These are phyloP conservation scores for Aspergillus coremiiformis DNA, from an alignment of 495 filamentous ascomycete genomes.

Conservation along the genomic window DNA sequence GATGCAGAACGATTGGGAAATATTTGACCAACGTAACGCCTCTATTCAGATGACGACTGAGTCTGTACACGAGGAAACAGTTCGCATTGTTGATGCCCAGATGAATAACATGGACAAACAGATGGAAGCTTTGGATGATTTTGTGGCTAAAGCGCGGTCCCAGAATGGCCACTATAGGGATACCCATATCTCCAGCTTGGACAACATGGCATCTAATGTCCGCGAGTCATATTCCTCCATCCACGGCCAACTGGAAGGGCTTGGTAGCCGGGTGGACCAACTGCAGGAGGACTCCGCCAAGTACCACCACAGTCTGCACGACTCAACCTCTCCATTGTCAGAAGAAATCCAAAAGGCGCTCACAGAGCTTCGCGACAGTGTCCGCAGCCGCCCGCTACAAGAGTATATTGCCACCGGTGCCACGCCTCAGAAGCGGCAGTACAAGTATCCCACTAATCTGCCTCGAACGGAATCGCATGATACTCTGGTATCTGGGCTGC, in stretches of 20 bases:
- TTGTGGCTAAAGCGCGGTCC: constrained; percentile 73
- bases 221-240: constrained; percentile 64
- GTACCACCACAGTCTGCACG: constrained; percentile 45
- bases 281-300: constrained; percentile 56
- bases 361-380: constrained; percentile 53
- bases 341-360: constrained; percentile 61
- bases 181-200: constrained; percentile 54
- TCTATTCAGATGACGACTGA: constrained; percentile 75
- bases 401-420: constrained; percentile 79
- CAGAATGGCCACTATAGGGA: constrained; percentile 73
- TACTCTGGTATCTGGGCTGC: constrained; percentile 51
- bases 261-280: constrained; percentile 52
- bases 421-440: constrained; percentile 73
- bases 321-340: constrained; percentile 51
- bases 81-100: constrained; percentile 83
- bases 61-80: constrained; percentile 85
- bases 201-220: constrained; percentile 53
- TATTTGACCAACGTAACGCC: constrained; percentile 68
- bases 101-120: constrained; percentile 77
- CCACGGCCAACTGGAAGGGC: constrained; percentile 53
- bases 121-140: constrained; percentile 83
- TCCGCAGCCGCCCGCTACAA: constrained; percentile 52
- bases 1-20: constrained; percentile 83
- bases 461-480: constrained; percentile 73
- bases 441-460: constrained; percentile 66